Evolutionary conservation across 306 rosid species (phyloP).

Genomic region (Glycyrrhiza uralensis): DNA sequence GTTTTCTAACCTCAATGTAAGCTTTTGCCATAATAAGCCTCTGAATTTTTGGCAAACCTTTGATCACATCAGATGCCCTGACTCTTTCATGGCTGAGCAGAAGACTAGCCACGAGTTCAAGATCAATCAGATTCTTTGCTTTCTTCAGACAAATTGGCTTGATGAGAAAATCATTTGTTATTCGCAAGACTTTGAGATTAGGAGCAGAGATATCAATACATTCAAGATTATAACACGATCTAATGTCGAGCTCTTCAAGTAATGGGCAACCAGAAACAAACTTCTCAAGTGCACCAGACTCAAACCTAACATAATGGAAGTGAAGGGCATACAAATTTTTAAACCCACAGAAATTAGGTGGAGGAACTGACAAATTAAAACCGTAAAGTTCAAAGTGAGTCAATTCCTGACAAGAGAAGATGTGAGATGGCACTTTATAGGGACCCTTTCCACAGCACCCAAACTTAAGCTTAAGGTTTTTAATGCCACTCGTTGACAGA

Average conservation of each 20-base stretch:
- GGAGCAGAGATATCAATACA: background rate
- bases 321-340: background rate
- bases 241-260: background rate
- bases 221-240: background rate
- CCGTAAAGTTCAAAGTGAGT: background rate
- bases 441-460: fast-evolving
- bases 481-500: background rate
- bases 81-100: background rate
- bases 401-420: conserved; percentile 12
- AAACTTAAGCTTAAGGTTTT: background rate
- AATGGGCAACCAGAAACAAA: background rate
- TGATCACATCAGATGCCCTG: background rate
- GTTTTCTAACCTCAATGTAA: background rate
- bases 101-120: background rate
- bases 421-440: background rate
- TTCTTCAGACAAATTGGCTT: conserved; percentile 5
- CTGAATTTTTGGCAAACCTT: background rate
- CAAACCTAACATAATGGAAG: background rate
- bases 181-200: background rate
- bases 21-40: background rate
- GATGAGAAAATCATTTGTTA: background rate
- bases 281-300: background rate
- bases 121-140: background rate
- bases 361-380: background rate
- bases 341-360: background rate